Evolutionary conservation across 345 rosid genomes (phyloP).

Genomic region (Lumnitzera littorea): DNA sequence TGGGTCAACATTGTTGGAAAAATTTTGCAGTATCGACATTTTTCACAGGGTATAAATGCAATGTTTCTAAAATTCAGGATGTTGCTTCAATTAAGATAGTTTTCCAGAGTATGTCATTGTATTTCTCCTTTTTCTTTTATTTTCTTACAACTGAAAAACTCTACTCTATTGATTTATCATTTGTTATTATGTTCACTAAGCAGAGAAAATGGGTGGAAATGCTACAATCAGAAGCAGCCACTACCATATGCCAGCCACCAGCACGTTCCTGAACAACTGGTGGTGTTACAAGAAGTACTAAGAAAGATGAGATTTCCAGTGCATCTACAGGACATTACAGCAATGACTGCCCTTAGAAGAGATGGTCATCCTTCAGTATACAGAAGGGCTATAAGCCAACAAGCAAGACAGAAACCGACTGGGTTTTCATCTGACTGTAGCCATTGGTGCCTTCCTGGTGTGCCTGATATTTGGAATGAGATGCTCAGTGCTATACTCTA

Average conservation of each 20-base stretch:
- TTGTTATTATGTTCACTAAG: background rate
- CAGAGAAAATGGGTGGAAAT: constrained; percentile 83
- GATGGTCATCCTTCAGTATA: constrained; percentile 96
- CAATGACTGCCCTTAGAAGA: constrained; percentile 68
- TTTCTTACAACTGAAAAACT: too few relatives aligned
- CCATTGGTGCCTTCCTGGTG: constrained; percentile 99
- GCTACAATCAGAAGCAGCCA: constrained; percentile 77
- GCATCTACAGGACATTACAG: constrained; percentile 66
- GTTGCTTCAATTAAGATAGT: too few relatives aligned
- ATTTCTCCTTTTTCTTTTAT: too few relatives aligned
- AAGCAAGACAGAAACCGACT: constrained; percentile 34
- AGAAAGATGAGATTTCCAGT: constrained; percentile 72
- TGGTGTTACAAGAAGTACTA: constrained; percentile 63
- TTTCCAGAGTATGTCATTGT: too few relatives aligned
- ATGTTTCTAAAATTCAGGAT: too few relatives aligned
- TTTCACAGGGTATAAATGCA: too few relatives aligned
- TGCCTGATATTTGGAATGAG: constrained; percentile 93
- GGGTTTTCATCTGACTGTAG: constrained; percentile 68
- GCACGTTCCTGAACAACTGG: constrained; percentile 54
- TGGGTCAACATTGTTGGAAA: too few relatives aligned
- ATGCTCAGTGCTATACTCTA: constrained; percentile 56
- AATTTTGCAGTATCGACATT: too few relatives aligned
- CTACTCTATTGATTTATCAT: background rate
- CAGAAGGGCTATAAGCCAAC: constrained; percentile 45
- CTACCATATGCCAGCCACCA: constrained; percentile 44